Percentiles rank a stretch among this genome's conserved stretches.
Evolutionary conservation across 2,329 filamentous ascomycete species (phyloP).

Genomic region (Alternaria postmessia): DNA sequence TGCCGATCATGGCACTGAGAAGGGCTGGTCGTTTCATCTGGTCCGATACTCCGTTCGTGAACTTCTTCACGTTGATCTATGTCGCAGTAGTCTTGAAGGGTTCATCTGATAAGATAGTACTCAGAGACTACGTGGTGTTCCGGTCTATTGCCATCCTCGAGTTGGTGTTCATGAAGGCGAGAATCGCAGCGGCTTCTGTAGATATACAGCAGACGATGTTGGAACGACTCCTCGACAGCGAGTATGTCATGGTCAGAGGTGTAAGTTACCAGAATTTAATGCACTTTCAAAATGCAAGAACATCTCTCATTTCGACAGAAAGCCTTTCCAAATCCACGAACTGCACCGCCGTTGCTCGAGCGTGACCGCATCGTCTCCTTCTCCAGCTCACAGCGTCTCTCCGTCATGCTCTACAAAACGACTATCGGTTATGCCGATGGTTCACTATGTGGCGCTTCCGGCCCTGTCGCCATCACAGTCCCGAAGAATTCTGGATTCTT

Average conservation of each 20-base stretch:
- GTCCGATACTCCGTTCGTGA: conserved; percentile 2
- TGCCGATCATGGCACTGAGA: conserved; percentile 15
- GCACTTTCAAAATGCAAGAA: too few relatives aligned
- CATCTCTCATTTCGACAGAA: too few relatives aligned
- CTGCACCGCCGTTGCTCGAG: background rate
- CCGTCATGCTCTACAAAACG: background rate
- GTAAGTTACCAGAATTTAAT: too few relatives aligned
- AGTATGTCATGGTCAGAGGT: too few relatives aligned
- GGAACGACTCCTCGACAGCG: background rate
- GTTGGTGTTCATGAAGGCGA: background rate
- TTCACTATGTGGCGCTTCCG: background rate
- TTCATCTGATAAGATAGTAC: background rate
- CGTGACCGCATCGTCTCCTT: background rate
- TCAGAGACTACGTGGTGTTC: background rate
- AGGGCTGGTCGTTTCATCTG: conserved; percentile 11
- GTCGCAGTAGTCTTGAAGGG: conserved; percentile 4
- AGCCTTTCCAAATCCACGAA: too few relatives aligned
- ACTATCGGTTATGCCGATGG: background rate
- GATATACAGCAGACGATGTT: background rate
- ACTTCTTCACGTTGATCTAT: conserved; percentile 4
- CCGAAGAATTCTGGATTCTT: background rate
- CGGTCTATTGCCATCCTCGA: background rate
- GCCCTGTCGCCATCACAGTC: background rate
- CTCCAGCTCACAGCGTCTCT: conserved; percentile 1
- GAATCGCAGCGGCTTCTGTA: background rate